Base-by-base conservation (phyloP, 2,329 filamentous ascomycete species). In the Diplodia corticola region DNA sequence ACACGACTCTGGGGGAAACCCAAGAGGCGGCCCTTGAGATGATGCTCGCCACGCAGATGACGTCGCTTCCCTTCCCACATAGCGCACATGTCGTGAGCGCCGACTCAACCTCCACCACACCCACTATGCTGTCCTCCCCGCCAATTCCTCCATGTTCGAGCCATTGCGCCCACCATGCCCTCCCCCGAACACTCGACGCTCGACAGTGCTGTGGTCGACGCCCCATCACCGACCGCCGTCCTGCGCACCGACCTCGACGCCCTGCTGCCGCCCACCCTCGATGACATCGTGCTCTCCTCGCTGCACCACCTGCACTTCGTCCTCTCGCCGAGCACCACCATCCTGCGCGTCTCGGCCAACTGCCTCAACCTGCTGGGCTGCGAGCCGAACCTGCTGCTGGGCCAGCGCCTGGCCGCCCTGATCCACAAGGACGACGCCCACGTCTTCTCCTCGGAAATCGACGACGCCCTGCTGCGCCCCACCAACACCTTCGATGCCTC, bases 261-360 rank as follows among this genome's bases (percentile, higher is more conserved):
- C 50, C 1, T 33, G 9, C 9, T 33, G 30, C 30, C 30, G 30
- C 30, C 30, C 7, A 10, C 51, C 17, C 53, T 57, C 37, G 55
- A 60, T 26, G 55, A 60, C 55, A 48, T 60, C 24, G 37, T 60
- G 5, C 55, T 60, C 13, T 60, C 55, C 24, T 60, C 55, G 20
- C 55, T 60, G n/a, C 37, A 22, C 40, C 24, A 44, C 24, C 55
- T 60, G 17, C 55, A 60, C 35, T 60, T 60, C 55, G 15, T 60
- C 17, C 55, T 60, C 55, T 60, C 55, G 26, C 55, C 55, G 15
- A 48, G 35, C 55, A 60, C 55, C 37, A 60, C 55, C 17, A 60
- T 60, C 55, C 55, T 60, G 2, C 55, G 55, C 55, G 55, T 60
- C 55, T 60, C 55, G 24, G n/a, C 55, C 37, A 60, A 60, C 35